A percentile compares a stretch with the other conserved stretches of the same genome.
Evolutionary conservation across 495 filamentous ascomycete species (phyloP).

Genomic region (Tuber magnatum): DNA sequence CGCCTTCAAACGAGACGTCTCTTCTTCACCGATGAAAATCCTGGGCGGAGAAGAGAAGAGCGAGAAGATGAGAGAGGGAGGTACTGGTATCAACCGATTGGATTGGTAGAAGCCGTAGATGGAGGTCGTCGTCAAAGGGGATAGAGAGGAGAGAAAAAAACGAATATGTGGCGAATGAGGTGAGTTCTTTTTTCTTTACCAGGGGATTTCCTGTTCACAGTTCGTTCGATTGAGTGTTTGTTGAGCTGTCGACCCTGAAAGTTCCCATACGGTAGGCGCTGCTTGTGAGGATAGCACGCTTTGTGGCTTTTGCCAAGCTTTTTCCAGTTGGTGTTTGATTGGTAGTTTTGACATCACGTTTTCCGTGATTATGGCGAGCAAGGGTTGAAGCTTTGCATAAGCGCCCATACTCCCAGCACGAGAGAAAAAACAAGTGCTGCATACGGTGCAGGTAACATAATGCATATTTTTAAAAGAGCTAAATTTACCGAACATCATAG

Average conservation of each 20-base stretch:
- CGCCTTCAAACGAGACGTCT: neutral
- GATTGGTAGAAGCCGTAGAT: conserved; percentile 6
- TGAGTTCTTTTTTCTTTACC: neutral
- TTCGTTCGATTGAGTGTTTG: neutral
- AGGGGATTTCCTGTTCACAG: neutral
- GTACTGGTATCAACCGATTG: conserved; percentile 12
- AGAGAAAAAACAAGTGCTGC: neutral
- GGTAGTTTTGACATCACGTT: neutral
- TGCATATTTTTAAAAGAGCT: neutral
- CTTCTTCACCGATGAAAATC: conserved; percentile 1
- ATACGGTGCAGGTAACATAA: neutral
- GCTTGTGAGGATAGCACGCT: neutral
- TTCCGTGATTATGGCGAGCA: neutral
- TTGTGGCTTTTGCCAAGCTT: neutral
- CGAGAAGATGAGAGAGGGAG: neutral
- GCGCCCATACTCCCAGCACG: neutral
- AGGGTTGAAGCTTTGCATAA: neutral
- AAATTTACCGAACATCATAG: neutral
- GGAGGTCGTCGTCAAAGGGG: neutral
- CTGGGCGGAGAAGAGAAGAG: conserved; percentile 1
- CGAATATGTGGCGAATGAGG: neutral
- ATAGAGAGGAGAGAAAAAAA: neutral
- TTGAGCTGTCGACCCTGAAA: neutral
- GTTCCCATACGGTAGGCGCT: neutral
- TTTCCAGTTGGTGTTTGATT: neutral